A percentile compares a stretch with the other conserved stretches of the same genome.
phyloP scores from a whole-genome alignment of 2,329 filamentous ascomycete genomes.

The Alternaria sp. region DNA sequence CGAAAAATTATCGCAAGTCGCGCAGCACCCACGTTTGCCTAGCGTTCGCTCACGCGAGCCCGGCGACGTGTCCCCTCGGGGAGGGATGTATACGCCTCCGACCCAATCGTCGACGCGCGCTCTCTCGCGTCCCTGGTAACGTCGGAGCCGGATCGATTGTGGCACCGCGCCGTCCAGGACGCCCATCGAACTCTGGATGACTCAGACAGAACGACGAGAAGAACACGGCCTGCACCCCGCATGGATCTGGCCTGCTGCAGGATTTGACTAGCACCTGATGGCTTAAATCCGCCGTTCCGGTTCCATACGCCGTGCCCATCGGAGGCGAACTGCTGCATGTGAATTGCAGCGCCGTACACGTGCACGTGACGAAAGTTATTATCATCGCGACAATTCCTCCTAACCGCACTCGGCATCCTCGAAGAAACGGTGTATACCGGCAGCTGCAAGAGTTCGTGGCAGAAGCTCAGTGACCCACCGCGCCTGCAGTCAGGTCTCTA shows the following conservation, averaged over 20 bases:
- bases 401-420: background rate
- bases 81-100: slow-evolving; percentile 17
- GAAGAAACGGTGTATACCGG: background rate
- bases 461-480: slow-evolving; percentile 20
- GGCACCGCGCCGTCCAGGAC: slow-evolving; percentile 24
- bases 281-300: slow-evolving; percentile 19
- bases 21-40: slow-evolving; percentile 7
- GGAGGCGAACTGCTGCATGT: slow-evolving; percentile 6
- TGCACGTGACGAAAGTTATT: slow-evolving; percentile 16
- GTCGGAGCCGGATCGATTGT: slow-evolving; percentile 28
- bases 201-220: slow-evolving; percentile 35
- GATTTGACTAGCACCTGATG: slow-evolving; percentile 26
- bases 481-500: slow-evolving; percentile 1
- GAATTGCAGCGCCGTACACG: slow-evolving; percentile 1
- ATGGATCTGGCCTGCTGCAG: slow-evolving; percentile 24
- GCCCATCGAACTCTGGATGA: slow-evolving; percentile 17
- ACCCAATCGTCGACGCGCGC: slow-evolving; percentile 19
- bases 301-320: background rate
- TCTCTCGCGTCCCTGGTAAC: background rate
- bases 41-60: slow-evolving; percentile 3
- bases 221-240: slow-evolving; percentile 36
- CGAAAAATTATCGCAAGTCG: slow-evolving; percentile 25
- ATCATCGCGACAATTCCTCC: background rate
- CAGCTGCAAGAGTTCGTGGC: slow-evolving; percentile 11
- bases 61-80: slow-evolving; percentile 24